phyloP scores from a whole-genome alignment of 805 yeast genomes.

The Allodekkera sacchari region DNA sequence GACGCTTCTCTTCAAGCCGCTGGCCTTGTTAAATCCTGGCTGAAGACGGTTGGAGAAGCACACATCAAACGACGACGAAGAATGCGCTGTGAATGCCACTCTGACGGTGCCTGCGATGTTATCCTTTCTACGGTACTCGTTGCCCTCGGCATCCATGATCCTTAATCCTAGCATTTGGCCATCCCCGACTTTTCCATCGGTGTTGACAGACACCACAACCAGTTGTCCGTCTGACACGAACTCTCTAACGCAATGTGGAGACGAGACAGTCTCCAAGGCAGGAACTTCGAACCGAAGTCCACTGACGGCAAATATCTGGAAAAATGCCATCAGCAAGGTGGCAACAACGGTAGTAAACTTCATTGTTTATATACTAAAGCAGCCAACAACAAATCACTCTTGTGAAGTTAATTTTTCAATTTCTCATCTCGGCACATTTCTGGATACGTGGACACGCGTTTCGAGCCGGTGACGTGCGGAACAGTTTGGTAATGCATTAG shows the following conservation, averaged over 20 bases:
- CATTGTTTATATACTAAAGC: too few relatives aligned
- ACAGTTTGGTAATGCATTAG: too few relatives aligned
- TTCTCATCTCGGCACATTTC: too few relatives aligned
- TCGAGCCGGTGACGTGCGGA: too few relatives aligned
- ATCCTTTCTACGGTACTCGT: slow-evolving; percentile 71
- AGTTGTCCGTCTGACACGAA: slow-evolving; percentile 77
- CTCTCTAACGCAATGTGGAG: slow-evolving; percentile 84
- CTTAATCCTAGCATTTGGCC: slow-evolving; percentile 71
- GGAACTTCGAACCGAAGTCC: slow-evolving; percentile 26
- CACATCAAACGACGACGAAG: slow-evolving; percentile 79
- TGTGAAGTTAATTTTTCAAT: too few relatives aligned
- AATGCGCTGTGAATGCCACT: slow-evolving; percentile 79
- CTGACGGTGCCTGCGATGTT: slow-evolving; percentile 66
- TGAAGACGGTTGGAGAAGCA: slow-evolving; percentile 68
- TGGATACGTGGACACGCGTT: too few relatives aligned
- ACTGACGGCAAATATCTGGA: slow-evolving; percentile 6
- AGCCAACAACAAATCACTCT: too few relatives aligned
- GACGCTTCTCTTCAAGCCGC: slow-evolving; percentile 51
- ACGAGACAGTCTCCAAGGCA: slow-evolving; percentile 18
- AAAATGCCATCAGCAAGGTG: slow-evolving; percentile 6
- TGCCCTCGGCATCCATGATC: slow-evolving; percentile 73
- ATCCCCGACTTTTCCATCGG: slow-evolving; percentile 73
- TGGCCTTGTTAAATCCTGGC: slow-evolving; percentile 32
- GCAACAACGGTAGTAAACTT: slow-evolving; percentile 2
- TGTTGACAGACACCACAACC: slow-evolving; percentile 74